These are phyloP conservation scores for Salix dunnii DNA, from an alignment of 345 rosid species.

Conservation along the genomic window DNA sequence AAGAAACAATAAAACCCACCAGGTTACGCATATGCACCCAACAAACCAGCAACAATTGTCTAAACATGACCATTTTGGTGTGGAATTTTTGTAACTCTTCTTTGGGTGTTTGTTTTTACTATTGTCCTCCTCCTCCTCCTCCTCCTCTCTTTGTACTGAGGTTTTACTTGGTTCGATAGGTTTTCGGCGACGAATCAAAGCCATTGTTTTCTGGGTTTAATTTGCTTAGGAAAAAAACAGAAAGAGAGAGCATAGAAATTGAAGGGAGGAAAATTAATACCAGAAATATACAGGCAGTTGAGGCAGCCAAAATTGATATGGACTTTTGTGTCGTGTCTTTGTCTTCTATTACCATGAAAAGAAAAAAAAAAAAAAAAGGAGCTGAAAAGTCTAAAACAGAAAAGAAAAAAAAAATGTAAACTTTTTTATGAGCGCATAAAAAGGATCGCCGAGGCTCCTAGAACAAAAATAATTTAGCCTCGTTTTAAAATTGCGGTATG, in stretches of 20 bases:
- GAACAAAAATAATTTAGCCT: too few species aligned
- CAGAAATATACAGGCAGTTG: not conserved
- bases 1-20: conserved; percentile 84
- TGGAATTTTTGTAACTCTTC: not conserved
- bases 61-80: conserved; percentile 66
- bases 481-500: too few species aligned
- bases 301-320: not conserved
- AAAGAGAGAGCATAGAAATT: too few species aligned
- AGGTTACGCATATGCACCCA: conserved; percentile 70
- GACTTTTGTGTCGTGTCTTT: not conserved
- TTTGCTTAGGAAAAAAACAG: not conserved
- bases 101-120: not conserved
- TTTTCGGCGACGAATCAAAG: conserved; percentile 13
- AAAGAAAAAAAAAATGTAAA: too few species aligned
- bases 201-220: conserved; percentile 5
- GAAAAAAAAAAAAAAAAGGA: too few species aligned
- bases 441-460: too few species aligned
- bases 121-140: not conserved
- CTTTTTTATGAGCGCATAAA: too few species aligned
- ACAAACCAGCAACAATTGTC: conserved; percentile 88
- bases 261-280: not conserved
- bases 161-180: not conserved
- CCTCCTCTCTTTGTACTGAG: not conserved
- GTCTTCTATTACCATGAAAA: too few species aligned
- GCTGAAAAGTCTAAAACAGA: too few species aligned